Evolutionary conservation across 73 alveolate species (phyloP), one percentile per base, ranked within the genome.

Genomic region (Symbiodinium natans): DNA sequence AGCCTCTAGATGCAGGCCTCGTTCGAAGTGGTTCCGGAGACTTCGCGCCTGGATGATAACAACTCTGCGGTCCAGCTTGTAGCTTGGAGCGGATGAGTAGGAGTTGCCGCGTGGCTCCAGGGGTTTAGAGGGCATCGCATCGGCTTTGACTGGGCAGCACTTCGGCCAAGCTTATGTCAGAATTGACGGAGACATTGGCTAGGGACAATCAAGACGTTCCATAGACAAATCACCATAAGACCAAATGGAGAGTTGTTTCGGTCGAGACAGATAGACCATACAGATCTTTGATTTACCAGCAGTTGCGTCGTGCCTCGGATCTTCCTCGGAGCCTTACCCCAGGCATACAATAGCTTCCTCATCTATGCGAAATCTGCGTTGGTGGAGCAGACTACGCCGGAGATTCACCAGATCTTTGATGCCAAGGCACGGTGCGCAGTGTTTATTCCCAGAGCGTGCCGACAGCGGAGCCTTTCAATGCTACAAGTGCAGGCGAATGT

Each of bases 371-470:
- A 90, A 80, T 71, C 88, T 1, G 41, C 97, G 27, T 17, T 90
- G 73, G 87, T 90, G 54, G 97, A 90, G 39, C 97, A 90, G 33
- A 71, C 88, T 52, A 90, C 97, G 52, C 97, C 97, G 1, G 41
- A 11, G 25, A 39, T 56, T n/a, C 97, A 90, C 77, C 36, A 6
- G 40, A 90, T 90, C 38, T 68, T n/a, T 25, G 97, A 90, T 90
- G 97, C 97, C 3, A 33, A 90, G 97, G 97, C 74, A 6, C 31
- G 34, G 41, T 41, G 31, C 2, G 75, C 4, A n/a, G n/a, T n/a
- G n/a, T n/a, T n/a, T n/a, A n/a, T n/a, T n/a, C n/a, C n/a, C n/a
- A n/a, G n/a, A n/a, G n/a, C n/a, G n/a, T n/a, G n/a, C n/a, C n/a
- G n/a, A n/a, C n/a, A n/a, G n/a, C n/a, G 92, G 42, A 41, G 40